Percentiles rank a stretch among this genome's conserved stretches.
These are phyloP conservation scores for Rhodotorula mucilaginosa DNA, from an alignment of 1,284 basidiomycete genomes.

Conservation along the genomic window DNA sequence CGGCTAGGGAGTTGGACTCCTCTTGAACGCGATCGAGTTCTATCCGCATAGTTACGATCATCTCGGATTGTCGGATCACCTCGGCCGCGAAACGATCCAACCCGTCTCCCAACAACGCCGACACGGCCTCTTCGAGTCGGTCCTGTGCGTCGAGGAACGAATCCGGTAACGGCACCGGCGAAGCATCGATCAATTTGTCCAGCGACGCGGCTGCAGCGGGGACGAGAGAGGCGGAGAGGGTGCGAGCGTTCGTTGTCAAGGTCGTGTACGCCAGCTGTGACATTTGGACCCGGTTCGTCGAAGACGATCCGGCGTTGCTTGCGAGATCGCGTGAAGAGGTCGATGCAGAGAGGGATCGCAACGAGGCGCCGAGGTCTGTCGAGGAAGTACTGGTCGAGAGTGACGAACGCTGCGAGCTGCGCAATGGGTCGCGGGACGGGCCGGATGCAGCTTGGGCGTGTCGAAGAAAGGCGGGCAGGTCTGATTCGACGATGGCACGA, in stretches of 20 bases:
- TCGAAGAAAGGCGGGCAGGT: constrained; percentile 25
- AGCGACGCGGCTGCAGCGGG: constrained; percentile 22
- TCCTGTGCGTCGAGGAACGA: constrained; percentile 42
- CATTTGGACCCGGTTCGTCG: constrained; percentile 28
- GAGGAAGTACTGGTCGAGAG: constrained; percentile 9
- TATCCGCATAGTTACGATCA: constrained; percentile 6
- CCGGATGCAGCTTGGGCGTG: background rate
- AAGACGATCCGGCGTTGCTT: constrained; percentile 5
- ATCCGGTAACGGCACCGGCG: constrained; percentile 30
- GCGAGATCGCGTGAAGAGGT: background rate
- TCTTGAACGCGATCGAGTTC: background rate
- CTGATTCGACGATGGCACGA: constrained; percentile 8
- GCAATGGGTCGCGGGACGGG: background rate
- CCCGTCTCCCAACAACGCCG: background rate
- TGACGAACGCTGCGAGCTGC: background rate
- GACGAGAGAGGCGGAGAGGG: constrained; percentile 6
- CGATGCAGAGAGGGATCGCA: background rate
- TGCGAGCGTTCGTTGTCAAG: constrained; percentile 18
- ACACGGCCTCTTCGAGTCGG: constrained; percentile 27
- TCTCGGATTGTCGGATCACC: constrained; percentile 18
- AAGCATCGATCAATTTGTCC: constrained; percentile 39
- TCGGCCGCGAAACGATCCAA: constrained; percentile 11
- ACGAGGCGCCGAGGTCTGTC: background rate
- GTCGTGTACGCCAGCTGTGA: constrained; percentile 33
- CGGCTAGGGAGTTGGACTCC: background rate